These are phyloP conservation scores for Leccinum boreale DNA, from an alignment of 768 basidiomycete species.

Conservation along the genomic window DNA sequence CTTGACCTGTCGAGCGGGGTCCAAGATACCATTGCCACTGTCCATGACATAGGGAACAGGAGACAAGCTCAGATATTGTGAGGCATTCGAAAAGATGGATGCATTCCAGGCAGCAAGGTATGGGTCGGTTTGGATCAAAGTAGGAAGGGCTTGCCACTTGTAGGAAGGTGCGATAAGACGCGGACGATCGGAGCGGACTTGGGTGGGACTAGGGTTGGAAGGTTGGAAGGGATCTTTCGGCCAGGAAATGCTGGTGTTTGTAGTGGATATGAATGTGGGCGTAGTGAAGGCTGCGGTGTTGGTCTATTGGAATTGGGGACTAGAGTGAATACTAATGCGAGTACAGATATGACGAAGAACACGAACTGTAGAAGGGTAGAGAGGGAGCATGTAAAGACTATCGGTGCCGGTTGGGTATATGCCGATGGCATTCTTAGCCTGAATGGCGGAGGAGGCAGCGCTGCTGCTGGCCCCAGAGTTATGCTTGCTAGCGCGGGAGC, in stretches of 20 bases:
- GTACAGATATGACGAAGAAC: background rate
- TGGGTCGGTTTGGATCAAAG: slow-evolving; percentile 74
- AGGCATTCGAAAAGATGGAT: slow-evolving; percentile 87
- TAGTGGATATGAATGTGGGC: slow-evolving; percentile 68
- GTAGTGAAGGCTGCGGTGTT: slow-evolving; percentile 66
- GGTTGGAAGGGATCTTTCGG: slow-evolving; percentile 77
- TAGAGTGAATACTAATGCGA: background rate
- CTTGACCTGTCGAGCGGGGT: slow-evolving; percentile 86
- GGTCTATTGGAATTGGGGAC: slow-evolving; percentile 44
- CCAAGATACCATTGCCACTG: slow-evolving; percentile 87
- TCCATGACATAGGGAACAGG: slow-evolving; percentile 74
- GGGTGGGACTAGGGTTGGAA: slow-evolving; percentile 54
- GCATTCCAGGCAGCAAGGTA: slow-evolving; percentile 89
- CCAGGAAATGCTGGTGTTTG: slow-evolving; percentile 58
- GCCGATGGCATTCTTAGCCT: slow-evolving; percentile 58
- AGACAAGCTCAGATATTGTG: slow-evolving; percentile 58
- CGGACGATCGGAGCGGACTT: slow-evolving; percentile 75
- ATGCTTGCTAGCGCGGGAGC: slow-evolving; percentile 51
- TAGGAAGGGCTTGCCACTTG: slow-evolving; percentile 84
- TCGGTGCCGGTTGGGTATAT: slow-evolving; percentile 77
- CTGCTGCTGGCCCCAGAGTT: slow-evolving; percentile 35
- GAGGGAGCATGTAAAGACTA: slow-evolving; percentile 72
- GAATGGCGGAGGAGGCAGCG: slow-evolving; percentile 49
- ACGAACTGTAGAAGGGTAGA: slow-evolving; percentile 88
- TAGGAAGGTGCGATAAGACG: slow-evolving; percentile 88